Evolutionary conservation across 257 asterid species (phyloP).

Genomic region (Handroanthus guayacan): DNA sequence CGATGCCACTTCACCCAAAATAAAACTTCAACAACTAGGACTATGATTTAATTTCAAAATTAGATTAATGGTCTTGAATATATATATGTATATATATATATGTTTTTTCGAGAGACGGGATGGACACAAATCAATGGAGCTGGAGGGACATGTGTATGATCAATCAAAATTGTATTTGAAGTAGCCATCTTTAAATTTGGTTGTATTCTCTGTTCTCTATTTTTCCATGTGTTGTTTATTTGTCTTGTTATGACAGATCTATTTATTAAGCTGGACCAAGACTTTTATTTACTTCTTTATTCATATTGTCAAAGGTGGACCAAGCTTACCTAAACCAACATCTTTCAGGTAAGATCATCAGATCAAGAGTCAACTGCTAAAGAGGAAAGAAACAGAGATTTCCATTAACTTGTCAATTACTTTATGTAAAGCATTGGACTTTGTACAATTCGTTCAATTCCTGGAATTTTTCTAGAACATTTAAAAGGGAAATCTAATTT

Average conservation of each 20-base stretch:
- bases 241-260: slow-evolving; percentile 35
- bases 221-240: slow-evolving; percentile 28
- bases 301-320: slow-evolving; percentile 41
- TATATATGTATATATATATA: no score
- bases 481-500: background rate
- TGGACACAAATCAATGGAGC: background rate
- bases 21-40: no score
- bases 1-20: no score
- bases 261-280: slow-evolving; percentile 26
- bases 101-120: background rate
- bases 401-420: background rate
- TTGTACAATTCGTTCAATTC: slow-evolving; percentile 22
- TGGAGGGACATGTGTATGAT: slow-evolving; percentile 15
- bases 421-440: slow-evolving; percentile 17
- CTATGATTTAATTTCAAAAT: background rate
- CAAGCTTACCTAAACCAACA: slow-evolving; percentile 65
- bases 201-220: slow-evolving; percentile 29
- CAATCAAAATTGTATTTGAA: slow-evolving; percentile 23
- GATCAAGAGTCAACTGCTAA: slow-evolving; percentile 70
- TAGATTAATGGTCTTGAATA: background rate
- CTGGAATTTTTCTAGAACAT: slow-evolving; percentile 31
- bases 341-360: slow-evolving; percentile 47
- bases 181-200: slow-evolving; percentile 32
- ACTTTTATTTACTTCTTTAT: background rate
- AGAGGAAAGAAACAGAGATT: slow-evolving; percentile 24